Evolutionary conservation across 1,139 yeast species (phyloP).

Genomic region (Pichia sp.): DNA sequence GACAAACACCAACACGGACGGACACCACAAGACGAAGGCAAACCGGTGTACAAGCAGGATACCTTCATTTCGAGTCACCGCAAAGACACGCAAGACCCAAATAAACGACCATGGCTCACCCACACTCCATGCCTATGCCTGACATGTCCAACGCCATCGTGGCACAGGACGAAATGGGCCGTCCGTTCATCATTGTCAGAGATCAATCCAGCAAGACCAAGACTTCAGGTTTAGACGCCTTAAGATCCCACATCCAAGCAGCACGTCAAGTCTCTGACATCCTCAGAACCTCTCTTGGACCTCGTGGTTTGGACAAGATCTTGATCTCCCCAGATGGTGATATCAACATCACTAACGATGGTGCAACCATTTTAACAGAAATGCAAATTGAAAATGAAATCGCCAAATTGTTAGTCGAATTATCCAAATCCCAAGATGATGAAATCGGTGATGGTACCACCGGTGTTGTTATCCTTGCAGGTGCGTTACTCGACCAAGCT

Average conservation of each 20-base stretch:
- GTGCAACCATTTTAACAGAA: conserved; percentile 94
- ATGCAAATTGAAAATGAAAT: conserved; percentile 97
- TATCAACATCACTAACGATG: conserved; percentile 96
- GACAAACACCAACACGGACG: no score
- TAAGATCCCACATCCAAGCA: conserved; percentile 91
- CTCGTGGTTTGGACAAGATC: conserved; percentile 97
- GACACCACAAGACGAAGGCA: no score
- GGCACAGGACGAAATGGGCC: conserved; percentile 99
- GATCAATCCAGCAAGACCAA: conserved; percentile 95
- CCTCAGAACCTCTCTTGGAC: conserved; percentile 91
- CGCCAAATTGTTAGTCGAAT: conserved; percentile 91
- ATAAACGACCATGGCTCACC: conserved; percentile 30
- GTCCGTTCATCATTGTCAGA: conserved; percentile 96
- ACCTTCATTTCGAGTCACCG: no score
- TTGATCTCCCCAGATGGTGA: conserved; percentile 94
- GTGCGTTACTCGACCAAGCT: conserved; percentile 94
- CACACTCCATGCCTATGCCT: conserved; percentile 64
- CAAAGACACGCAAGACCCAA: not conserved
- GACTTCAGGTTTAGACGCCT: conserved; percentile 92
- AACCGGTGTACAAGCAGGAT: no score
- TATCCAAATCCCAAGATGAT: conserved; percentile 95
- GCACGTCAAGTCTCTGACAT: conserved; percentile 95
- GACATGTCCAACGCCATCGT: conserved; percentile 97
- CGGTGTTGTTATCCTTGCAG: conserved; percentile 96
- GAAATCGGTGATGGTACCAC: conserved; percentile 99